These are phyloP conservation scores for Gnomoniopsis smithogilvyi DNA, from an alignment of 2,329 filamentous ascomycete species.

Conservation along the genomic window DNA sequence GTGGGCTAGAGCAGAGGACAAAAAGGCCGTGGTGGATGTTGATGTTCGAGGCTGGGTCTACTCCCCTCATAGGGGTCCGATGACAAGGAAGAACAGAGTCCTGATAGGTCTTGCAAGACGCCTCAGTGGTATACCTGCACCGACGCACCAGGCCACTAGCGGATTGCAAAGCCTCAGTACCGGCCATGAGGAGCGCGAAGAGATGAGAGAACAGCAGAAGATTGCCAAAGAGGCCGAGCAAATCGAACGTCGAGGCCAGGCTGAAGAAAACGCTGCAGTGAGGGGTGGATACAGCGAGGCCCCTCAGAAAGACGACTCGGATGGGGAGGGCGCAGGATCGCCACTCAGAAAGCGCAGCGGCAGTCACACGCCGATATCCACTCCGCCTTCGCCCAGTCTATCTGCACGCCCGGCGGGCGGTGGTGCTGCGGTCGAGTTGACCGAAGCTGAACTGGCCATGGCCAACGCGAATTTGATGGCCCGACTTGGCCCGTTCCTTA, in stretches of 20 bases:
- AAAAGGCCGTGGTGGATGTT: slow-evolving; percentile 85
- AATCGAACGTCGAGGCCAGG: slow-evolving; percentile 69
- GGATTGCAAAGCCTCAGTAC: slow-evolving; percentile 20
- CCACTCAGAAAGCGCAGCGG: slow-evolving; percentile 30
- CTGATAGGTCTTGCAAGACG: slow-evolving; percentile 83
- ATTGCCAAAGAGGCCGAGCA: slow-evolving; percentile 73
- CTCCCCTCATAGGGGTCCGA: slow-evolving; percentile 75
- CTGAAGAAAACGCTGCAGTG: slow-evolving; percentile 67
- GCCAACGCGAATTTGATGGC: slow-evolving; percentile 89
- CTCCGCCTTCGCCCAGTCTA: slow-evolving; percentile 41
- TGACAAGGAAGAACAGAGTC: slow-evolving; percentile 83
- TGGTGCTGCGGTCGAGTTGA: slow-evolving; percentile 53
- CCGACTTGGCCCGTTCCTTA: slow-evolving; percentile 84
- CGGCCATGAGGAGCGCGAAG: slow-evolving; percentile 43
- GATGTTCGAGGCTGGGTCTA: slow-evolving; percentile 97
- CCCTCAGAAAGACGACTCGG: slow-evolving; percentile 44
- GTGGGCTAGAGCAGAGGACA: slow-evolving; percentile 77
- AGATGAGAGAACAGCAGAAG: slow-evolving; percentile 55
- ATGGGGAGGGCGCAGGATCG: slow-evolving; percentile 30
- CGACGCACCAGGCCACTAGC: slow-evolving; percentile 40
- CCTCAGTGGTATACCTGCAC: slow-evolving; percentile 79
- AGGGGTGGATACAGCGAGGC: slow-evolving; percentile 72
- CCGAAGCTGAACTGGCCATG: slow-evolving; percentile 67
- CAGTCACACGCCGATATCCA: slow-evolving; percentile 32
- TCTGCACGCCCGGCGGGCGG: slow-evolving; percentile 35